Percentiles rank a stretch among this genome's conserved stretches.
These are phyloP conservation scores for Aspergillus sp. DNA, from an alignment of 2,329 filamentous ascomycete genomes.

Conservation along the genomic window DNA sequence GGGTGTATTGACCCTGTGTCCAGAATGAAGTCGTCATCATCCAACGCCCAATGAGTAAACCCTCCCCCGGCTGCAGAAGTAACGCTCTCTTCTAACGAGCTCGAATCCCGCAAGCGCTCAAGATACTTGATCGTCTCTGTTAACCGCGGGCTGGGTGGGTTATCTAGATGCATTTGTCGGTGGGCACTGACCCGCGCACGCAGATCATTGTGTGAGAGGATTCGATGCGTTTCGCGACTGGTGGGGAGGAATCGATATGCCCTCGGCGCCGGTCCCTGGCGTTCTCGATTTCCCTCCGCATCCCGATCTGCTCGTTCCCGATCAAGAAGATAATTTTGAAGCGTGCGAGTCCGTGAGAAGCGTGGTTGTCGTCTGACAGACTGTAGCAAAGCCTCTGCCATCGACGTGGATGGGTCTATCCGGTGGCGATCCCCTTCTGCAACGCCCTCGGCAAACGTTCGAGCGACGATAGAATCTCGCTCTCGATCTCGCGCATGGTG, in stretches of 20 bases:
- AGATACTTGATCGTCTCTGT: constrained; percentile 58
- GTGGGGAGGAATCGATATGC: constrained; percentile 29
- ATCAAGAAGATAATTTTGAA: constrained; percentile 36
- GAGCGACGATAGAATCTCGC: constrained; percentile 9
- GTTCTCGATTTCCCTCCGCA: constrained; percentile 19
- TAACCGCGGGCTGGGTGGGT: constrained; percentile 35
- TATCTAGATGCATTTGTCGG: constrained; percentile 29
- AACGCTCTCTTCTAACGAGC: constrained; percentile 49
- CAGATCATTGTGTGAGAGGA: constrained; percentile 27
- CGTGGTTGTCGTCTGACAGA: constrained; percentile 35
- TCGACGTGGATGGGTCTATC: constrained; percentile 20
- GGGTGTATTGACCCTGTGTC: constrained; percentile 47
- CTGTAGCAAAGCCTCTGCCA: constrained; percentile 35
- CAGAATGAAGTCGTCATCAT: constrained; percentile 52
- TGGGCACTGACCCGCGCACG: constrained; percentile 30
- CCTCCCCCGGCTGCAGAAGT: constrained; percentile 48
- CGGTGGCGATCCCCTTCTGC: constrained; percentile 17
- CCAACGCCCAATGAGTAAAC: constrained; percentile 45
- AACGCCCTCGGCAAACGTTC: constrained; percentile 12
- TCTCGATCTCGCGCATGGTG: constrained; percentile 14
- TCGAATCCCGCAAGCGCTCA: constrained; percentile 50
- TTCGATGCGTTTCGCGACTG: constrained; percentile 22
- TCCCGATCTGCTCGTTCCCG: constrained; percentile 21
- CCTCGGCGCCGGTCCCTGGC: constrained; percentile 14
- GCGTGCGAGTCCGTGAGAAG: constrained; percentile 30